phyloP scores from a whole-genome alignment of 2,329 filamentous ascomycete genomes.

The Reticulascus tulasneorum region DNA sequence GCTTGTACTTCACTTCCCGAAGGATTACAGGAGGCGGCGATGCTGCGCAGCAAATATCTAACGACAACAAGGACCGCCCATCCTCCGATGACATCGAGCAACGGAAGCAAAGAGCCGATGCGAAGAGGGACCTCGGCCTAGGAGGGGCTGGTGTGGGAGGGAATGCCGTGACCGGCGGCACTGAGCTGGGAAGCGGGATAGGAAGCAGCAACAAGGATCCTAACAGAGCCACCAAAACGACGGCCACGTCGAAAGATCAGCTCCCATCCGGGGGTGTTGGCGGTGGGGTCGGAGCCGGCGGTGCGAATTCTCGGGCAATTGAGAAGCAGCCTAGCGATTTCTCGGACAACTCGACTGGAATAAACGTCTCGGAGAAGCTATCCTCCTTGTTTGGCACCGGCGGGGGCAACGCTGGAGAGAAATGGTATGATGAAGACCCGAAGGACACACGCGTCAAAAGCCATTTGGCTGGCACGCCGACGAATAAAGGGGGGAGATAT shows the following conservation, averaged over 20 bases:
- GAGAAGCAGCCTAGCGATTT: conserved; percentile 14
- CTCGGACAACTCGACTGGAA: not conserved
- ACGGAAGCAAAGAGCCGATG: conserved; percentile 16
- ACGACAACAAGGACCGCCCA: conserved; percentile 3
- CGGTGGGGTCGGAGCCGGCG: conserved; percentile 25
- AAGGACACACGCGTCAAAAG: conserved; percentile 12
- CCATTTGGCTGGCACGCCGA: conserved; percentile 10
- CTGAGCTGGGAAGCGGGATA: conserved; percentile 20
- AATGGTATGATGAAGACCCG: conserved; percentile 1
- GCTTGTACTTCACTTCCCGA: conserved; percentile 10
- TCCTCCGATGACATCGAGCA: conserved; percentile 5
- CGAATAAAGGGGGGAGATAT: conserved; percentile 12
- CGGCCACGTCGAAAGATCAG: conserved; percentile 21
- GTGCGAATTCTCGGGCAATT: conserved; percentile 21
- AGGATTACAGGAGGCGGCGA: conserved; percentile 3
- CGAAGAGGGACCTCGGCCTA: conserved; percentile 25
- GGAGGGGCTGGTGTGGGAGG: conserved; percentile 26
- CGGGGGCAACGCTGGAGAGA: conserved; percentile 13
- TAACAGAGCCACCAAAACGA: conserved; percentile 15
- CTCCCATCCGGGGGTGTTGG: conserved; percentile 28
- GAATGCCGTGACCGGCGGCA: conserved; percentile 24
- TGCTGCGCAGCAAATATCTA: conserved; percentile 4
- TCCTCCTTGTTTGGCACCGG: conserved; percentile 21
- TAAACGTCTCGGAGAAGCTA: conserved; percentile 8
- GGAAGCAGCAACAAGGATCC: conserved; percentile 13